These are phyloP conservation scores for Aspergillus cristatus DNA, from an alignment of 495 filamentous ascomycete species.

Conservation along the genomic window DNA sequence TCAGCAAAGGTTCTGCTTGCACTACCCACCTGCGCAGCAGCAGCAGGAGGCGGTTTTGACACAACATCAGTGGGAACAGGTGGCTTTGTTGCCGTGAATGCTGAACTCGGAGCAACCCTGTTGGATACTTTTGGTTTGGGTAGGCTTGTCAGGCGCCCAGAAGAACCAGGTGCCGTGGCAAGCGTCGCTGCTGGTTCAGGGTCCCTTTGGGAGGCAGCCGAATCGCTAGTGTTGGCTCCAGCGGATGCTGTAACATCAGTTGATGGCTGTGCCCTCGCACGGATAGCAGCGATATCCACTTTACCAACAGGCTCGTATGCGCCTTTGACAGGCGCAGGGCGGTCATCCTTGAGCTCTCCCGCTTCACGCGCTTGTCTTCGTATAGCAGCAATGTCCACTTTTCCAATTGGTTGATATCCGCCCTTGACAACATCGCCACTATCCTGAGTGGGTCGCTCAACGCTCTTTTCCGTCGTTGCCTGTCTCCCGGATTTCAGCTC, in stretches of 20 bases:
- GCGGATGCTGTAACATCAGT: conserved; percentile 34
- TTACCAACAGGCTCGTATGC: conserved; percentile 89
- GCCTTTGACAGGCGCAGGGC: conserved; percentile 77
- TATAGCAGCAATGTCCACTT: conserved; percentile 89
- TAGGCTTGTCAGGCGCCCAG: conserved; percentile 75
- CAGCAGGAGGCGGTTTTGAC: conserved; percentile 37
- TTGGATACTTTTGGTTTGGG: conserved; percentile 93
- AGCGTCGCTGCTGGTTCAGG: conserved; percentile 52
- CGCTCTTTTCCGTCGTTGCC: conserved; percentile 45
- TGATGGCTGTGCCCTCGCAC: conserved; percentile 65
- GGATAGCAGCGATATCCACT: conserved; percentile 90
- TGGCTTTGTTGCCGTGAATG: conserved; percentile 79
- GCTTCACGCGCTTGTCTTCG: conserved; percentile 64
- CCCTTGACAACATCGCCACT: conserved; percentile 65
- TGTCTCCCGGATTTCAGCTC: conserved; percentile 61
- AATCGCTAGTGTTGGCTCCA: conserved; percentile 22
- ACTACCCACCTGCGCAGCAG: conserved; percentile 55
- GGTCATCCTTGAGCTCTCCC: conserved; percentile 53
- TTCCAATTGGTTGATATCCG: conserved; percentile 92
- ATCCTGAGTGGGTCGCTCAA: conserved; percentile 23
- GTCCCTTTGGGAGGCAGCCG: conserved; percentile 29
- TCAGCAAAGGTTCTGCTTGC: conserved; percentile 92
- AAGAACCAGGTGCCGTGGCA: conserved; percentile 54
- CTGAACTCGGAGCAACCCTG: conserved; percentile 61
- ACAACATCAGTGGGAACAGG: conserved; percentile 62